Evolutionary conservation across 768 basidiomycete species (phyloP).

Genomic region (Termitomyces sp.): DNA sequence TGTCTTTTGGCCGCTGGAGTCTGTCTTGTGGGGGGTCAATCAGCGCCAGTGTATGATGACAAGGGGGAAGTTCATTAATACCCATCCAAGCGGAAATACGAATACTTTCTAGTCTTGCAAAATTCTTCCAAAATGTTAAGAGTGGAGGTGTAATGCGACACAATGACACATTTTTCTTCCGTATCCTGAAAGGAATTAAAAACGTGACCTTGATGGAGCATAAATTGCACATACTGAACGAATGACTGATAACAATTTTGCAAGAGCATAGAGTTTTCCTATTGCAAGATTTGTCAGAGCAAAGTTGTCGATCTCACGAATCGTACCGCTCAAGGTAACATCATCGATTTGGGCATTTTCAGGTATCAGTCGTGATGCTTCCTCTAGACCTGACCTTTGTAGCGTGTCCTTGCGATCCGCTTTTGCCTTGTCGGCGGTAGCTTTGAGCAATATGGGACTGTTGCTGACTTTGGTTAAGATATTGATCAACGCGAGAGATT

Average conservation of each 20-base stretch:
- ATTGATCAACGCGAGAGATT: constrained; percentile 75
- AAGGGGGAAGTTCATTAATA: constrained; percentile 20
- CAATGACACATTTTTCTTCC: constrained; percentile 91
- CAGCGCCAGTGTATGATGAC: neutral
- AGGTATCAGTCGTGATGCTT: constrained; percentile 60
- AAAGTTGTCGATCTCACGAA: neutral
- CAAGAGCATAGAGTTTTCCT: constrained; percentile 75
- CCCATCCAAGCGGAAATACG: constrained; percentile 87
- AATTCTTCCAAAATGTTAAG: constrained; percentile 87
- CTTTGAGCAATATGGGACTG: constrained; percentile 82
- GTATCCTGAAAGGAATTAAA: constrained; percentile 43
- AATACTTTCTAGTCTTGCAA: constrained; percentile 72
- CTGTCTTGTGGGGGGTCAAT: constrained; percentile 39
- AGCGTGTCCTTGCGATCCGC: constrained; percentile 31
- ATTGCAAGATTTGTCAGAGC: constrained; percentile 1
- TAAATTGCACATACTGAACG: constrained; percentile 37
- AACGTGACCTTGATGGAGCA: neutral
- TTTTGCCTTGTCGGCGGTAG: constrained; percentile 62
- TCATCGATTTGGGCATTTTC: constrained; percentile 58
- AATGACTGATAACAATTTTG: constrained; percentile 55
- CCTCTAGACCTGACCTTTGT: constrained; percentile 45
- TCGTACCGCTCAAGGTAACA: constrained; percentile 72
- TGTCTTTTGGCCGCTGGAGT: constrained; percentile 75
- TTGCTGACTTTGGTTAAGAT: constrained; percentile 88
- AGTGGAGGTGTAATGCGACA: constrained; percentile 96